Percentiles rank a stretch among this genome's conserved stretches.
phyloP scores from a whole-genome alignment of 1,139 yeast species.

The Arxiozyma slooffiae region DNA sequence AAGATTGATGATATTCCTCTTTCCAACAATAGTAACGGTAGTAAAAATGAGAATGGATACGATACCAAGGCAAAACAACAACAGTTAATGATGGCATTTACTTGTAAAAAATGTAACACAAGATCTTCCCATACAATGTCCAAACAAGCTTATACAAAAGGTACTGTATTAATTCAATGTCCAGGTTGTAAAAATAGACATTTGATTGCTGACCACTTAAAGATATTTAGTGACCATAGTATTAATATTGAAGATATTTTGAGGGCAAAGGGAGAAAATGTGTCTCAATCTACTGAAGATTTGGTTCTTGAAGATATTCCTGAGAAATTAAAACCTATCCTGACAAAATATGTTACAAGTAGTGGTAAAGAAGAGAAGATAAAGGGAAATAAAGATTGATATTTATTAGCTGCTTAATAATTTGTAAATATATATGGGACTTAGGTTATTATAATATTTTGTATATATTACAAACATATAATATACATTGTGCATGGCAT shows the following conservation, averaged over 20 bases:
- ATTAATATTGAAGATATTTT: conserved; percentile 76
- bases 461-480: not conserved
- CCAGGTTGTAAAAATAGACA: conserved; percentile 87
- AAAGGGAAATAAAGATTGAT: not conserved
- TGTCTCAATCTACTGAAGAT: conserved; percentile 53
- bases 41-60: not conserved
- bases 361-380: not conserved
- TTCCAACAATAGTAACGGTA: not conserved
- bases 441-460: no score
- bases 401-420: no score
- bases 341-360: not conserved
- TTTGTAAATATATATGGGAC: not conserved
- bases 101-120: conserved; percentile 79
- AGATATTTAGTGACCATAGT: conserved; percentile 60
- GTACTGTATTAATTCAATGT: conserved; percentile 83
- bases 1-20: not conserved
- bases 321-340: conserved; percentile 37
- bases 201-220: conserved; percentile 84
- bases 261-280: conserved; percentile 62
- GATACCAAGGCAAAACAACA: conserved; percentile 47
- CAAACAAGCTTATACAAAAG: conserved; percentile 80
- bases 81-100: conserved; percentile 76
- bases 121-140: conserved; percentile 82
- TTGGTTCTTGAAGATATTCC: conserved; percentile 68
- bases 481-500: not conserved